Percentiles rank a stretch among this genome's conserved stretches.
These are phyloP conservation scores for Podila verticillata DNA, from an alignment of 192 early-diverging fungal species.

Conservation along the genomic window DNA sequence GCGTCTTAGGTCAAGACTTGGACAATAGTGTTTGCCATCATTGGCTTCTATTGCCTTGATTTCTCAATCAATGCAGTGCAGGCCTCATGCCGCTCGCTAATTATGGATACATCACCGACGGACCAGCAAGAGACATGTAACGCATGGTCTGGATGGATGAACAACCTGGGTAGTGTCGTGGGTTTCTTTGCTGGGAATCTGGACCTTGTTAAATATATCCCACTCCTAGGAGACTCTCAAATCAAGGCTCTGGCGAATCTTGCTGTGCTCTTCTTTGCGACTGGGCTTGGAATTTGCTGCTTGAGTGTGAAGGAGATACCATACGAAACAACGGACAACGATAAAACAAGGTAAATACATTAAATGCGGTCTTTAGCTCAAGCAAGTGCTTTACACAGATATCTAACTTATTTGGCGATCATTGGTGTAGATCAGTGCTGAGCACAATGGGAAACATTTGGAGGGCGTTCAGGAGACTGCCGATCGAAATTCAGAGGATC, in stretches of 20 bases:
- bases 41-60: conserved; percentile 90
- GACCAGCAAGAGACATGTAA: conserved; percentile 85
- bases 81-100: conserved; percentile 83
- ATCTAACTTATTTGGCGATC: conserved; percentile 6
- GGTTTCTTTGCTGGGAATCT: conserved; percentile 91
- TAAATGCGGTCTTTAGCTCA: not conserved
- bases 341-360: conserved; percentile 36
- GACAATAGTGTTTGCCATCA: conserved; percentile 77
- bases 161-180: conserved; percentile 80
- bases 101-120: conserved; percentile 84
- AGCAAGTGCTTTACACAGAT: not conserved
- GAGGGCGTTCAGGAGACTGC: conserved; percentile 70
- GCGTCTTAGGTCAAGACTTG: conserved; percentile 41
- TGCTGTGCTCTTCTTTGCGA: conserved; percentile 69
- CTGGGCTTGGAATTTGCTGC: conserved; percentile 74
- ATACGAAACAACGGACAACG: conserved; percentile 25
- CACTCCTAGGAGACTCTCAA: conserved; percentile 76
- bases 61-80: conserved; percentile 93
- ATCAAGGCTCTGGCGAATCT: conserved; percentile 84
- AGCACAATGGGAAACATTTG: conserved; percentile 59
- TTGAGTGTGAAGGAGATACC: conserved; percentile 64
- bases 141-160: conserved; percentile 89
- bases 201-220: conserved; percentile 74
- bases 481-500: conserved; percentile 75
- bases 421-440: conserved; percentile 51